phyloP scores from a whole-genome alignment of 2,329 filamentous ascomycete genomes.

The Geosmithia morbida region DNA sequence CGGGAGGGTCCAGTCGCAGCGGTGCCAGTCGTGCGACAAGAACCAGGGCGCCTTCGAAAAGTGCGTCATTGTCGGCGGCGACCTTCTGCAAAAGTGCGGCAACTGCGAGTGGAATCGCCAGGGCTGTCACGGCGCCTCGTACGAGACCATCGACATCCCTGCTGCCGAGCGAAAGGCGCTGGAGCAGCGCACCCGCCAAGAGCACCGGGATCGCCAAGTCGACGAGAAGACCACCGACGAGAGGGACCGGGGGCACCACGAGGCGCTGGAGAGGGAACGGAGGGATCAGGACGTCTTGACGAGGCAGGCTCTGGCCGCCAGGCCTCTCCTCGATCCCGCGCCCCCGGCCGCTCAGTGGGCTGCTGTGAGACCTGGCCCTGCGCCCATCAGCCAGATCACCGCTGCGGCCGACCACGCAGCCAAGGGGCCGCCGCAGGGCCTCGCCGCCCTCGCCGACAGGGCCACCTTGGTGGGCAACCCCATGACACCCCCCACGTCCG shows the following conservation, averaged over 20 bases:
- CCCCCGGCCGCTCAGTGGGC: background rate
- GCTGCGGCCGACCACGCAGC: background rate
- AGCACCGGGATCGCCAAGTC: background rate
- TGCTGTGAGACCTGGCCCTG: background rate
- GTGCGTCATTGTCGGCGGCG: slow-evolving; percentile 26
- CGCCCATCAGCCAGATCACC: background rate
- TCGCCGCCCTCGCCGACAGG: background rate
- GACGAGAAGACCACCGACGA: background rate
- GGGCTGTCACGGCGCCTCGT: slow-evolving; percentile 18
- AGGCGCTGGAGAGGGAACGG: background rate
- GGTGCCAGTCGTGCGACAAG: slow-evolving; percentile 26
- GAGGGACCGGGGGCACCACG: background rate
- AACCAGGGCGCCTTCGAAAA: slow-evolving; percentile 27
- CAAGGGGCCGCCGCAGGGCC: background rate
- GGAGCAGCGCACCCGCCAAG: background rate
- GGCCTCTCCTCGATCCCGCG: background rate
- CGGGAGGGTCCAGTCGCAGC: slow-evolving; percentile 21
- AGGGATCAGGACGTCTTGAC: background rate
- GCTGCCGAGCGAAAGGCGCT: slow-evolving; percentile 1
- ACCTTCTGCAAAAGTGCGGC: slow-evolving; percentile 29
- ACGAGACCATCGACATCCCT: slow-evolving; percentile 3
- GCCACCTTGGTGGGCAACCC: background rate
- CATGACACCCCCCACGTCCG: background rate
- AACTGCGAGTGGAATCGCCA: slow-evolving; percentile 36
- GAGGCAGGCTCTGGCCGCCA: background rate